A percentile compares a stretch with the other conserved stretches of the same genome.
Conservation (phyloP, 2,329 filamentous ascomycete species). For the Trichoderma guizhouense region DNA sequence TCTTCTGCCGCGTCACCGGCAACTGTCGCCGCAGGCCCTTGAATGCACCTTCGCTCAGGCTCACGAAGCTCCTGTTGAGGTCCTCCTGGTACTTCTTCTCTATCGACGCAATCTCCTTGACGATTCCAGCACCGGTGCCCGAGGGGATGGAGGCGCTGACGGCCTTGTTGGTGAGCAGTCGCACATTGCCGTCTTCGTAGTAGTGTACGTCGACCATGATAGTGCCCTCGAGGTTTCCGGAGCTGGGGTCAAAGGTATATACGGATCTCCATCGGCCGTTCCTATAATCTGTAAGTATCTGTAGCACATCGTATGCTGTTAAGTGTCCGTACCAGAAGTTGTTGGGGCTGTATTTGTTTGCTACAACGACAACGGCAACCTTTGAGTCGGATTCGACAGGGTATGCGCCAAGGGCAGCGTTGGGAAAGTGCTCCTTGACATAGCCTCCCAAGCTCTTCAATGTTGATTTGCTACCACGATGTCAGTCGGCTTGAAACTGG, state of each 20-base stretch:
- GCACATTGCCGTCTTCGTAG: constrained; percentile 98
- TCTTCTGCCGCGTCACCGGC: constrained; percentile 95
- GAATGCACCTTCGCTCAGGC: constrained; percentile 89
- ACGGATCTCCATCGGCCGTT: constrained; percentile 94
- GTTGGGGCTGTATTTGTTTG: constrained; percentile 95
- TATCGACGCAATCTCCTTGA: constrained; percentile 70
- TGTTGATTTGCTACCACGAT: constrained; percentile 62
- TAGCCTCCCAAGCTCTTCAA: constrained; percentile 74
- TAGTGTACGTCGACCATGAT: constrained; percentile 97
- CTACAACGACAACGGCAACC: constrained; percentile 79
- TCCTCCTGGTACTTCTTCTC: constrained; percentile 98
- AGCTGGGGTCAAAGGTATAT: constrained; percentile 74
- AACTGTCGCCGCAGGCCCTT: constrained; percentile 89
- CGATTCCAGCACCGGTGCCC: constrained; percentile 63
- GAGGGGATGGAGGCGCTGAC: constrained; percentile 60
- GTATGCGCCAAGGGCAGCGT: constrained; percentile 76
- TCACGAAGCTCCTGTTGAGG: constrained; percentile 84
- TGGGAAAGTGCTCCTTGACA: constrained; percentile 83
- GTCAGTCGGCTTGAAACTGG: neutral
- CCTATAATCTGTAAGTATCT: constrained; percentile 45
- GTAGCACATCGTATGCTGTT: neutral
- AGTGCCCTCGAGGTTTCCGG: constrained; percentile 66
- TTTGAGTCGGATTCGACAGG: constrained; percentile 72
- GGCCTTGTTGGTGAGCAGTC: constrained; percentile 83
- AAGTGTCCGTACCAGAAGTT: constrained; percentile 76